phyloP scores from a whole-genome alignment of 441 rosid species.

The Mallotus japonicus region DNA sequence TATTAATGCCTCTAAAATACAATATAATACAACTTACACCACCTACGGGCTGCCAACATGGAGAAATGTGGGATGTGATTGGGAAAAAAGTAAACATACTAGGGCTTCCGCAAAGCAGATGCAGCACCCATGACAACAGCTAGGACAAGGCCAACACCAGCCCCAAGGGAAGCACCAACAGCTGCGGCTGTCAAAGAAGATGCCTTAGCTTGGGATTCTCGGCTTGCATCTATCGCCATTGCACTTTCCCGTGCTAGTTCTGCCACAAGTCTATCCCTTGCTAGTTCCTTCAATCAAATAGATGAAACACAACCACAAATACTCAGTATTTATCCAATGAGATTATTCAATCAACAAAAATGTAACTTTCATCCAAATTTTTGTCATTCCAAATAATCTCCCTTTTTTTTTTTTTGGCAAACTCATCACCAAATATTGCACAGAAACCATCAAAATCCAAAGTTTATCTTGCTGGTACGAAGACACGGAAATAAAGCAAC shows the following conservation, averaged over 20 bases:
- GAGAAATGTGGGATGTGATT: constrained; percentile 2
- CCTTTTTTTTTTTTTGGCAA: not conserved
- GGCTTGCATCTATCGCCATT: constrained; percentile 32
- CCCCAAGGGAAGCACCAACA: constrained; percentile 93
- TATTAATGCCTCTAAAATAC: not conserved
- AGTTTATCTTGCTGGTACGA: not conserved
- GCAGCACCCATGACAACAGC: constrained; percentile 99
- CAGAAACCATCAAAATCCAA: not conserved
- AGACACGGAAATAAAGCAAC: not conserved
- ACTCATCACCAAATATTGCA: no score
- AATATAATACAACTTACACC: constrained; percentile 13
- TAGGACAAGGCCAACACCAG: constrained; percentile 81
- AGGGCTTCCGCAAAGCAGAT: constrained; percentile 93
- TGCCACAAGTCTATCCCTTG: constrained; percentile 57
- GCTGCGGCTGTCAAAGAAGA: constrained; percentile 77
- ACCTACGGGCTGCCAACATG: not conserved
- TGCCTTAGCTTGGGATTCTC: constrained; percentile 52
- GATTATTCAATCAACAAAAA: not conserved
- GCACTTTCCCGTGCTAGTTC: constrained; percentile 61
- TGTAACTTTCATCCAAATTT: not conserved
- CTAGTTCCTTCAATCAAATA: constrained; percentile 61
- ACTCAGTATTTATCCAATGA: not conserved
- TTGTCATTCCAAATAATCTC: not conserved
- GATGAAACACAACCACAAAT: not conserved
- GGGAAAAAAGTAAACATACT: constrained; percentile 7